These are phyloP conservation scores for Monosporascus sp. DNA, from an alignment of 2,329 filamentous ascomycete genomes.

Conservation along the genomic window DNA sequence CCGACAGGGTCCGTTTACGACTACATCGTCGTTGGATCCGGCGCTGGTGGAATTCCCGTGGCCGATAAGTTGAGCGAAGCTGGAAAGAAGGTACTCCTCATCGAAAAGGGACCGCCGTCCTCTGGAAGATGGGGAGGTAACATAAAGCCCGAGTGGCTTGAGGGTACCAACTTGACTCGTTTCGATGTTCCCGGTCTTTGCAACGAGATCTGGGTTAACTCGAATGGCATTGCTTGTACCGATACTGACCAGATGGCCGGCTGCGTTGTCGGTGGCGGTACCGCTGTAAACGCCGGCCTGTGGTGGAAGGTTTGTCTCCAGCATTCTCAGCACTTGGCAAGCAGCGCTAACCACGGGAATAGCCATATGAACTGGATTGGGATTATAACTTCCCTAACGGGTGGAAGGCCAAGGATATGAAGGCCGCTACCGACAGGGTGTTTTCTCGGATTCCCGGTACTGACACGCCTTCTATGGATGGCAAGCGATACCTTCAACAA, in stretches of 20 bases:
- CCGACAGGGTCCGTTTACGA: conserved; percentile 44
- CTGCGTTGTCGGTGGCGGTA: conserved; percentile 64
- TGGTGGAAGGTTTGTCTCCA: conserved; percentile 52
- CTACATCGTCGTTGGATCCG: conserved; percentile 57
- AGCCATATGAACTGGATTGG: conserved; percentile 61
- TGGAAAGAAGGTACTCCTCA: conserved; percentile 59
- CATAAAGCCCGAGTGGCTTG: conserved; percentile 57
- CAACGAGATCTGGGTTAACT: conserved; percentile 64
- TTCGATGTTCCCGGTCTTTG: conserved; percentile 69
- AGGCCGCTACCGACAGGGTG: conserved; percentile 52
- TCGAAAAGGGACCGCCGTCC: conserved; percentile 56
- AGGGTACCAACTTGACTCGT: conserved; percentile 57
- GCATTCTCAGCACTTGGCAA: conserved; percentile 4
- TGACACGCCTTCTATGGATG: conserved; percentile 59
- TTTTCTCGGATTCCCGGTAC: conserved; percentile 69
- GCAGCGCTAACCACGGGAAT: conserved; percentile 6
- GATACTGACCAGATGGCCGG: conserved; percentile 71
- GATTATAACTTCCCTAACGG: conserved; percentile 67
- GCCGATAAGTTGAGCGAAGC: conserved; percentile 59
- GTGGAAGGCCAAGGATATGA: conserved; percentile 63
- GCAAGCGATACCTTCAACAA: conserved; percentile 60
- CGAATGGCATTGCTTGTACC: conserved; percentile 58
- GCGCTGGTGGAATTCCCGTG: conserved; percentile 54
- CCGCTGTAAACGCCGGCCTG: conserved; percentile 62
- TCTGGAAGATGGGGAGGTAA: conserved; percentile 61